Evolutionary conservation across 1,139 yeast species (phyloP), one percentile per base, ranked within the genome.

Genomic region (Nakaseomyces delphensis): DNA sequence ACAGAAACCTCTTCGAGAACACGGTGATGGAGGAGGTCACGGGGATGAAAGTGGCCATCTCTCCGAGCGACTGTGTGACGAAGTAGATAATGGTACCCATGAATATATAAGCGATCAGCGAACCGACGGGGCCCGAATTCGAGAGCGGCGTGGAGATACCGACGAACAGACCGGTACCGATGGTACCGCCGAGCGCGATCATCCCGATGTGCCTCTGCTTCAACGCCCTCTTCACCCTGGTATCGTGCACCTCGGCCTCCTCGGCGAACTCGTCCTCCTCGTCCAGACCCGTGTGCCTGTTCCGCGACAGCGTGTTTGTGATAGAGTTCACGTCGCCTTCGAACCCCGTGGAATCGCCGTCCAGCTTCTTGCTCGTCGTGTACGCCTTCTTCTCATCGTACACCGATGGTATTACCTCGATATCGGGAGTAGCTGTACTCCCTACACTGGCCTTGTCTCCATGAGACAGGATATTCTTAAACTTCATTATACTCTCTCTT

Each of bases 1-100:
- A 76, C 43, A 75, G 62, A 69, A 83, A 83, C 56, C 87, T 66
- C 42, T 81, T 69, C 9, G 71, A 63, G 53, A 72, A 73, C 14
- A 67, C 73, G 24, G 74, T 69, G 62, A 82, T 79, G 1, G 86
- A 79, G 36, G 87, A 85, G 2, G 85, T 68, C 43, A 79, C 71
- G 3, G 89, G 89, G 39, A 81, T 78, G 49, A 74, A 78, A 14
- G 87, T 80, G 37, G 87, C 86, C 85, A 81, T 78, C 63, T 81
- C 91, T 52, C 87, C 87, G 48, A 81, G 66, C 7, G 82, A 72
- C 60, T 80, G 87, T 18, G 85, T 78, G 39, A 82, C 80, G 24
- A 75, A 72, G 54, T 72, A 79, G 1, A 79, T 80, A 46, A 82
- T 63, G 1, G 81, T 59, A 38, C 85, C 83, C 69, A 81, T 77